Conservation (phyloP, 1,284 basidiomycete species). For the Ceratobasidium sp. region DNA sequence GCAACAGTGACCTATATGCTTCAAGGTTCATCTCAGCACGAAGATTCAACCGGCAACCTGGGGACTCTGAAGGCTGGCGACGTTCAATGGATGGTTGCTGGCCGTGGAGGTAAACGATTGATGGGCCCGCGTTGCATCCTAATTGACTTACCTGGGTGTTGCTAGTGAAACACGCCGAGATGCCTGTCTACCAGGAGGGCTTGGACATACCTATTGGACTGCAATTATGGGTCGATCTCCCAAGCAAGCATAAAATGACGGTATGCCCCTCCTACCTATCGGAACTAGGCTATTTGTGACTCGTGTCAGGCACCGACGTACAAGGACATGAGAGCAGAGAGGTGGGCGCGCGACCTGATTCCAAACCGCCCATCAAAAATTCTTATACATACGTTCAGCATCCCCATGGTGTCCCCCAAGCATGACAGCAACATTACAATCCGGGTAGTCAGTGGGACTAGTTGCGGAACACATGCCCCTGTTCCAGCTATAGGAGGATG, state of each 20-base stretch:
- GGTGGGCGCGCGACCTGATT: not conserved
- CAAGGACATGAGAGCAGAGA: not conserved
- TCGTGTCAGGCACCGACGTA: conserved; percentile 6
- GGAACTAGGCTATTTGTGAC: not conserved
- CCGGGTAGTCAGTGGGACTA: conserved; percentile 6
- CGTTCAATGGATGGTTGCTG: conserved; percentile 35
- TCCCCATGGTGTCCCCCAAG: not conserved
- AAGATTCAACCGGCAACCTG: conserved; percentile 16
- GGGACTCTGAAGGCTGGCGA: conserved; percentile 18
- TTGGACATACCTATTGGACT: conserved; percentile 22
- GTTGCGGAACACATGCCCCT: not conserved
- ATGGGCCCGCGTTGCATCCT: not conserved
- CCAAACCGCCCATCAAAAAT: not conserved
- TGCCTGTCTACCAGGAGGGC: conserved; percentile 18
- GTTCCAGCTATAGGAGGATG: conserved; percentile 1
- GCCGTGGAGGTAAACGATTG: conserved; percentile 4
- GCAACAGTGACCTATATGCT: conserved; percentile 24
- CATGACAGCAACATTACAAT: conserved; percentile 6
- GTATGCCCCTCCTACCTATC: not conserved
- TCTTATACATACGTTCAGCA: not conserved
- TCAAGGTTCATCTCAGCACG: conserved; percentile 27
- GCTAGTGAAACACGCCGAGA: conserved; percentile 19
- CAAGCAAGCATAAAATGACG: conserved; percentile 23
- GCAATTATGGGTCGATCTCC: conserved; percentile 33
- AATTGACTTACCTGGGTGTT: not conserved